phyloP scores from a whole-genome alignment of 306 rosid species.

The Glycine tomentella region DNA sequence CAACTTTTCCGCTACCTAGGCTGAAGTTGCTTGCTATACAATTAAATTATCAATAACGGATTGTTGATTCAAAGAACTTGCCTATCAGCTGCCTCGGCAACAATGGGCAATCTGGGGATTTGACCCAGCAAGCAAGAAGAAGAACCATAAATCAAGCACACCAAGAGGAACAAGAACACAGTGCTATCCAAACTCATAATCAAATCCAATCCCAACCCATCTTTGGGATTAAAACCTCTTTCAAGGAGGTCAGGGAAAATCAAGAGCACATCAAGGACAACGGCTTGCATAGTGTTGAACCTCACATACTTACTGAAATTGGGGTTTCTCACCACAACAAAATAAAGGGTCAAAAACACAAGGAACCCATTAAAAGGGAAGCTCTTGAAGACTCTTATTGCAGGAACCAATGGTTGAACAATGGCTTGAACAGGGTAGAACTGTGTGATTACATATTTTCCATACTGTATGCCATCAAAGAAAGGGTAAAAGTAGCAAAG shows the following conservation, averaged over 20 bases:
- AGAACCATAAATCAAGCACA: conserved; percentile 87
- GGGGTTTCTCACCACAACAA: conserved; percentile 89
- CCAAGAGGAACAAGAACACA: conserved; percentile 82
- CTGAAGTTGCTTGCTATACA: conserved; percentile 50
- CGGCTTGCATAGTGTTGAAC: conserved; percentile 97
- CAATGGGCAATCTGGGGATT: conserved; percentile 88
- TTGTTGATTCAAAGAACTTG: conserved; percentile 71
- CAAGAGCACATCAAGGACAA: conserved; percentile 90
- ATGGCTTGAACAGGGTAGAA: conserved; percentile 75
- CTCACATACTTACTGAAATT: conserved; percentile 90
- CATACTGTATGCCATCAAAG: conserved; percentile 90
- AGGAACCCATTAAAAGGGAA: conserved; percentile 87
- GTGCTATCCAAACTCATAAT: conserved; percentile 96
- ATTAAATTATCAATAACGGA: conserved; percentile 15
- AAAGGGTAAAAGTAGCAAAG: conserved; percentile 91
- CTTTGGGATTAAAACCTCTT: conserved; percentile 81
- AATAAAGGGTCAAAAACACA: conserved; percentile 84
- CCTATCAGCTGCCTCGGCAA: conserved; percentile 97
- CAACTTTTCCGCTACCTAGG: conserved; percentile 14
- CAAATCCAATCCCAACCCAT: conserved; percentile 86
- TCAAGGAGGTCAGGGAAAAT: conserved; percentile 90
- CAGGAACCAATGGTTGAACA: conserved; percentile 80
- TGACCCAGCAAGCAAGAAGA: conserved; percentile 92
- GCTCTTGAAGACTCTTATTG: conserved; percentile 86
- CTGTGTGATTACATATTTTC: conserved; percentile 81